A percentile compares a stretch with the other conserved stretches of the same genome.
phyloP scores from a whole-genome alignment of 768 basidiomycete species.

The Mycena alexandri region DNA sequence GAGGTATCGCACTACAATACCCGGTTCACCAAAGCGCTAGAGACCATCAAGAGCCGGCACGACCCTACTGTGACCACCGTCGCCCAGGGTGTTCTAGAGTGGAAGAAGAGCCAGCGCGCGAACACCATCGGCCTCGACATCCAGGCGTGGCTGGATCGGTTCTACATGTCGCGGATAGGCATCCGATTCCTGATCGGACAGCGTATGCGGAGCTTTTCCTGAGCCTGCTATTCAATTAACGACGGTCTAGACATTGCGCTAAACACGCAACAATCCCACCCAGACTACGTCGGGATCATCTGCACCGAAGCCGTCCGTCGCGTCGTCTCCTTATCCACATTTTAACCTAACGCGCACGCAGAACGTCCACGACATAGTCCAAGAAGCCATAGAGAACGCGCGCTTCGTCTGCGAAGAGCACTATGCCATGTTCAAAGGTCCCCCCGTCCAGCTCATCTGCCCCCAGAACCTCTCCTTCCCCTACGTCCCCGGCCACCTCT shows the following conservation, averaged over 20 bases:
- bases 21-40: constrained; percentile 87
- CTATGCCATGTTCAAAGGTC: constrained; percentile 94
- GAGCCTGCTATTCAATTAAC: constrained; percentile 17
- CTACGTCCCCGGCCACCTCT: constrained; percentile 96
- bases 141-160: constrained; percentile 96
- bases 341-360: constrained; percentile 50
- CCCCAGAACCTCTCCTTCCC: constrained; percentile 87
- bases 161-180: constrained; percentile 95
- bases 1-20: constrained; percentile 95
- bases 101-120: constrained; percentile 84
- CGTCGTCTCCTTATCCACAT: constrained; percentile 2
- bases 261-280: constrained; percentile 91
- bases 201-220: constrained; percentile 64
- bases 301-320: constrained; percentile 86
- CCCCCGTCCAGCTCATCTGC: constrained; percentile 96
- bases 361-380: constrained; percentile 98
- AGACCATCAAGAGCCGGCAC: constrained; percentile 93
- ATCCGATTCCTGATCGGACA: constrained; percentile 98
- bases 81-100: constrained; percentile 95
- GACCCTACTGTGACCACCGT: constrained; percentile 98
- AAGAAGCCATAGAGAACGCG: constrained; percentile 98
- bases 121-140: constrained; percentile 86
- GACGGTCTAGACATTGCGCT: constrained; percentile 83
- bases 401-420: constrained; percentile 96
- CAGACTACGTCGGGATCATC: constrained; percentile 96